Base-by-base conservation (phyloP, 2,329 filamentous ascomycete genomes). In the Septoria petroselini region DNA sequence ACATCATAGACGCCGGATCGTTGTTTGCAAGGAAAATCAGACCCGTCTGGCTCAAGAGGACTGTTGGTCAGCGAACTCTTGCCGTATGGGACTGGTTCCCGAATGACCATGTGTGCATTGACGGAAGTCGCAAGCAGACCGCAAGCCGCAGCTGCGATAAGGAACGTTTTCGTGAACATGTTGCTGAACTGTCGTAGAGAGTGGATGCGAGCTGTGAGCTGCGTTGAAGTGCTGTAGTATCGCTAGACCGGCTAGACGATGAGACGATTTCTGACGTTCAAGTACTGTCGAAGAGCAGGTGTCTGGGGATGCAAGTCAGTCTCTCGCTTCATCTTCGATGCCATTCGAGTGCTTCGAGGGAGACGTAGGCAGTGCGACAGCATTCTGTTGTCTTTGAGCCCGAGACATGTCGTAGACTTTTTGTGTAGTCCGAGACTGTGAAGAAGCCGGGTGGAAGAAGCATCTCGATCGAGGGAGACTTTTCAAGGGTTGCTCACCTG, bases 1-100 rank as follows among this genome's bases (percentile, higher is more conserved):
- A 78, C 70, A 3, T 78, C 77, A 37, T 72, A 70, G 55, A 66
- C 70, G 0, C 70, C 71, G 0, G 60, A 12, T 2, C 76, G 70
- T 45, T 77, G 68, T 70, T 95, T 91, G 81, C 91, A 97, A 0
- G 91, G 91, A 63, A 88, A 97, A 68, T 95, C 73, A 14, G 60
- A 61, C 3, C 55, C 59, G n/a, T 54, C 50, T 2, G 57, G 63
- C 0, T 68, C 50, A 0, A 96, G 76, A 1, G 91, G 91, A 4
- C 72, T 73, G 70, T 86, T 91, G 70, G 76, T 74, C 29, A 79
- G 72, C 23, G 70, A 71, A n/a, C 67, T 66, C 31, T 68, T 65
- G 48, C 72, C 72, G 54, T 82, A 95, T 0, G 88, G 88, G 5
- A 78, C 70, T 0, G 91, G 91, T 7, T 70, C 76, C 48, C 61